Evolutionary conservation across 176 grass and related monocot genomes (phyloP).

Genomic region (Zoysia pacifica): DNA sequence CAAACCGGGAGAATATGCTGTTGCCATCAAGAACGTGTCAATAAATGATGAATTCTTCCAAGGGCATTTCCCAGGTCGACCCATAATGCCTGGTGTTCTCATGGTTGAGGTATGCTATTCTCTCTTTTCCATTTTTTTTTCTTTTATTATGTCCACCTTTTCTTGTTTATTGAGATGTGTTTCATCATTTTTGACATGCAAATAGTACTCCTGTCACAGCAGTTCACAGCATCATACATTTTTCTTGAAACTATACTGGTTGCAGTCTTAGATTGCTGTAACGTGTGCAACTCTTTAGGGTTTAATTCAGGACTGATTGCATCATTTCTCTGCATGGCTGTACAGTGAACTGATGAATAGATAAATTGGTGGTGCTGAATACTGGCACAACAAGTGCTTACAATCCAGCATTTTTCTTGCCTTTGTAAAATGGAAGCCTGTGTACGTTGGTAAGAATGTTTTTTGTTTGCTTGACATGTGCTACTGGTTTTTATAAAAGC

Average conservation of each 20-base stretch:
- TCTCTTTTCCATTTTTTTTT: not conserved
- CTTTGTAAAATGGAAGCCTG: not conserved
- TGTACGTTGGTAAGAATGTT: too few relatives aligned
- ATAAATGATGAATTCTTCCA: conserved; percentile 97
- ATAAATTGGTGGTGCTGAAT: not conserved
- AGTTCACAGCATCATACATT: not conserved
- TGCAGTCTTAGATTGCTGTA: not conserved
- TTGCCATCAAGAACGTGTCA: conserved; percentile 77
- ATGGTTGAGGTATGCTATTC: conserved; percentile 66
- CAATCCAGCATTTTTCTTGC: not conserved
- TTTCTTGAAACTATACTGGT: not conserved
- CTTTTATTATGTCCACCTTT: not conserved
- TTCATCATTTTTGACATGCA: not conserved
- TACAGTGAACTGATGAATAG: too few relatives aligned
- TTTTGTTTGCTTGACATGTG: not conserved
- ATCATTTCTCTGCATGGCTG: too few relatives aligned
- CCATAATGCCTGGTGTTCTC: conserved; percentile 87
- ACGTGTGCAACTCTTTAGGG: too few relatives aligned
- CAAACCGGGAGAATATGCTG: conserved; percentile 59
- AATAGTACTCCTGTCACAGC: too few relatives aligned
- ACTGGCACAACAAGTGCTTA: not conserved
- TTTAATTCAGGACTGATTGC: too few relatives aligned
- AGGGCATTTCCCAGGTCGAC: conserved; percentile 64
- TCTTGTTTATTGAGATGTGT: not conserved
- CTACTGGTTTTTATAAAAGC: not conserved